Evolutionary conservation across 2,329 filamentous ascomycete species (phyloP), one percentile per base, ranked within the genome.

Genomic region (Geosmithia putterillii): DNA sequence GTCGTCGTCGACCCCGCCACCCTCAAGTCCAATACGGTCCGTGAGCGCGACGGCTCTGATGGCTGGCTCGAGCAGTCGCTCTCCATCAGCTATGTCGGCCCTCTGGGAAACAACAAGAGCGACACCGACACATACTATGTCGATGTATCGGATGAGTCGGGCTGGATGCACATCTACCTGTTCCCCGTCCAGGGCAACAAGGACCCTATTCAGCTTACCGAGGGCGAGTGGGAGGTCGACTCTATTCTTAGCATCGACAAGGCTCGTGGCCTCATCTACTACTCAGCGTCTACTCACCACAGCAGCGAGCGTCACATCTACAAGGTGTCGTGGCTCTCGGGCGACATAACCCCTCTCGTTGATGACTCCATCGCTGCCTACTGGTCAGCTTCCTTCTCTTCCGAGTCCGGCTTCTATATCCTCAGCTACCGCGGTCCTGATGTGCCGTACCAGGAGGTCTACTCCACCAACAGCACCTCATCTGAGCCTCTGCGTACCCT

Each of bases 141-240:
- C 14, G 81, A 85, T 50, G 56, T 82, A 3, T 83, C 78, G 0
- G 81, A 85, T 44, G 69, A 75, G 47, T 74, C 72, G 6, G 80
- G 79, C 17, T 85, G 79, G 75, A 71, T 82, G 71, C 81, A 85
- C 52, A 61, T 84, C 39, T 84, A 83, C 53, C 62, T 84, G 1
- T 76, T 76, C 53, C 70, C 78, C 0, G 67, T 81, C 17, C 59
- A 70, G 14, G 72, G 73, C 19, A 41, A 42, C 38, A 40, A 44
- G 36, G 59, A 71, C 36, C 63, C 71, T 2, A 70, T 73, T 3
- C 64, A 75, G 2, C 65, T 84, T n/a, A 84, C 80, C 0, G 62
- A 65, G 3, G 80, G 80, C 3, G 65, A 81, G 17, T 85, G 78
- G 76, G 81, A 85, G 52, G 79, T 84, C 2, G 63, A 65, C 0